Percentiles rank a stretch among this genome's conserved stretches.
These are phyloP conservation scores for Ophiosphaerella narmari DNA, from an alignment of 2,329 filamentous ascomycete genomes.

Conservation along the genomic window DNA sequence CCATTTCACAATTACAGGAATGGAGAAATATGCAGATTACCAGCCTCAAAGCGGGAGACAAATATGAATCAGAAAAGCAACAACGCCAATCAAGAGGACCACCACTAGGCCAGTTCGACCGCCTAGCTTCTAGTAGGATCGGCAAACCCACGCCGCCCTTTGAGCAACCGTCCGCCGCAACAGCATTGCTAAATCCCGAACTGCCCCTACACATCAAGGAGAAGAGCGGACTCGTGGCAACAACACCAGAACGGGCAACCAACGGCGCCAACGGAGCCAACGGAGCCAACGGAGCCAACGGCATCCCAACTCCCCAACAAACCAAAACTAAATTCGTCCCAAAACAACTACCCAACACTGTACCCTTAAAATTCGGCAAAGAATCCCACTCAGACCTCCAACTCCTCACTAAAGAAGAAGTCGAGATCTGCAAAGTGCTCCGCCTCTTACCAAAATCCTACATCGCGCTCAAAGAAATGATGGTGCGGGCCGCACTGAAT, in stretches of 20 bases:
- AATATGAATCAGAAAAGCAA: conserved; percentile 89
- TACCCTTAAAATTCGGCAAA: conserved; percentile 70
- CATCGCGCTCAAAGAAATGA: conserved; percentile 87
- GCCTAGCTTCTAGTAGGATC: conserved; percentile 72
- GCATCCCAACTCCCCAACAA: conserved; percentile 44
- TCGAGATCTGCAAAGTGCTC: conserved; percentile 81
- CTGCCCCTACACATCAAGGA: conserved; percentile 65
- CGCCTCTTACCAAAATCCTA: conserved; percentile 93
- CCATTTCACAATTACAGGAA: conserved; percentile 88
- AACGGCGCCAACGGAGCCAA: conserved; percentile 56
- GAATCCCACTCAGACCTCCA: conserved; percentile 83
- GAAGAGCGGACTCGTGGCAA: conserved; percentile 47
- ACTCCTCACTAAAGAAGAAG: conserved; percentile 81
- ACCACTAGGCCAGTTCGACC: conserved; percentile 81
- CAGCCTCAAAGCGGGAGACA: conserved; percentile 83
- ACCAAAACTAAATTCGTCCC: conserved; percentile 56
- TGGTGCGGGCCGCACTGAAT: conserved; percentile 90
- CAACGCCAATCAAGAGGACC: conserved; percentile 67
- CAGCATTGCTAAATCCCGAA: conserved; percentile 77
- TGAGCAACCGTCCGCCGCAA: conserved; percentile 75
- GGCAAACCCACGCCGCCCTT: conserved; percentile 66
- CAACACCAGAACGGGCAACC: conserved; percentile 47
- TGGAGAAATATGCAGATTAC: conserved; percentile 87
- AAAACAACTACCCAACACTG: conserved; percentile 64
- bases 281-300: conserved; percentile 53